Percentiles rank a stretch among this genome's conserved stretches.
Evolutionary conservation across 2,329 filamentous ascomycete species (phyloP).

Genomic region (Fusarium bulbicola): DNA sequence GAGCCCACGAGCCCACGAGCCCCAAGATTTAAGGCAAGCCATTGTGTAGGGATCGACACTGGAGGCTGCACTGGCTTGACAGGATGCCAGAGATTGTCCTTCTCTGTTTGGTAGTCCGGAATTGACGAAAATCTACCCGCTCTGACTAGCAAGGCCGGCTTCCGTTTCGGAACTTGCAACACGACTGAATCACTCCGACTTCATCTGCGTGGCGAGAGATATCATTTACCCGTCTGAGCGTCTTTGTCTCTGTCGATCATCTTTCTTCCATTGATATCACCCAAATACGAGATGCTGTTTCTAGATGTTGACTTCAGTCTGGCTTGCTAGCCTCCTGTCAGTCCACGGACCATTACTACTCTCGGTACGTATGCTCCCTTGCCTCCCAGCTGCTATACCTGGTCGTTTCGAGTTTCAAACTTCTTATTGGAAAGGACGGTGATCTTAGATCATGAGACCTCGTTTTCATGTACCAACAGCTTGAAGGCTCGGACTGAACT

Average conservation of each 20-base stretch:
- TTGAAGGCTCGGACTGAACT: not conserved
- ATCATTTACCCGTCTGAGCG: not conserved
- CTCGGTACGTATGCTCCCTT: slow-evolving; percentile 6
- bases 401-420: slow-evolving; percentile 23
- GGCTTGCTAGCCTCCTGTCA: not conserved
- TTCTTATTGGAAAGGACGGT: slow-evolving; percentile 2
- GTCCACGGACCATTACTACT: not conserved
- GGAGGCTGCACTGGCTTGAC: slow-evolving; percentile 23
- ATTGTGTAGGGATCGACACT: slow-evolving; percentile 35
- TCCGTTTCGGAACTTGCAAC: slow-evolving; percentile 6
- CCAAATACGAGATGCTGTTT: slow-evolving; percentile 25
- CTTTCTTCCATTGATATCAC: not conserved
- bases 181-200: slow-evolving; percentile 1
- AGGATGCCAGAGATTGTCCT: slow-evolving; percentile 7
- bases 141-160: not conserved
- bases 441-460: slow-evolving; percentile 10
- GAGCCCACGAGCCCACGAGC: slow-evolving; percentile 38
- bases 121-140: not conserved
- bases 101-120: not conserved
- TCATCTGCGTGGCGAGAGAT: not conserved
- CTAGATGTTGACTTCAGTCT: not conserved
- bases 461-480: not conserved
- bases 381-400: slow-evolving; percentile 16
- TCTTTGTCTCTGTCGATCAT: not conserved
- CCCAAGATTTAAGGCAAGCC: slow-evolving; percentile 37